These are phyloP conservation scores for Spongispora temasekensis DNA, from an alignment of 1,284 basidiomycete species.

Conservation along the genomic window DNA sequence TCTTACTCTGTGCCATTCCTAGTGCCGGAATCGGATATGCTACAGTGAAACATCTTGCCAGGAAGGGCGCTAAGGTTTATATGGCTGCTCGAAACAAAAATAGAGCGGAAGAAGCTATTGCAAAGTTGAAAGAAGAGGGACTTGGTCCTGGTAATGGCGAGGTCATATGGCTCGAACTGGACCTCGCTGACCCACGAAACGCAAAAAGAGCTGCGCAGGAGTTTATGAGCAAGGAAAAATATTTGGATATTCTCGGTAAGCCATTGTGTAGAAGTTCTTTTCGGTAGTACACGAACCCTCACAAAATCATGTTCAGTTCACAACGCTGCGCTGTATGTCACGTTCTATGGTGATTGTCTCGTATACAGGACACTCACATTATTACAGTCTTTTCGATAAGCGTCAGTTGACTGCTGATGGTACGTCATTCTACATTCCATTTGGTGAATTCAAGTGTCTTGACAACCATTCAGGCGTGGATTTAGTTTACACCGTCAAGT, in stretches of 20 bases:
- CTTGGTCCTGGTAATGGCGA: slow-evolving; percentile 39
- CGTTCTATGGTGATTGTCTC: background rate
- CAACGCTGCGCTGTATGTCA: slow-evolving; percentile 53
- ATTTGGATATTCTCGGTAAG: slow-evolving; percentile 56
- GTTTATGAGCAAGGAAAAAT: slow-evolving; percentile 47
- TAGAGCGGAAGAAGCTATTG: slow-evolving; percentile 42
- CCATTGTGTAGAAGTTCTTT: background rate
- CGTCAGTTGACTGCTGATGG: slow-evolving; percentile 38
- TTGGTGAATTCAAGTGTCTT: background rate
- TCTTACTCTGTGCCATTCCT: background rate
- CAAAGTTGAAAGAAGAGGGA: slow-evolving; percentile 39
- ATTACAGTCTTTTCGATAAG: slow-evolving; percentile 13
- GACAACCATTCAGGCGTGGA: slow-evolving; percentile 43
- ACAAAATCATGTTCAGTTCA: slow-evolving; percentile 51
- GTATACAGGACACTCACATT: background rate
- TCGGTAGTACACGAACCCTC: background rate
- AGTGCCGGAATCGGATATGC: slow-evolving; percentile 48
- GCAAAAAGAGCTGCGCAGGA: slow-evolving; percentile 46
- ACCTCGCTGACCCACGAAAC: slow-evolving; percentile 44
- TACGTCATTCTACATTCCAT: slow-evolving; percentile 8
- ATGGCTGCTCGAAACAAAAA: slow-evolving; percentile 43
- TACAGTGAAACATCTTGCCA: slow-evolving; percentile 47
- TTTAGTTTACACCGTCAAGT: slow-evolving; percentile 47
- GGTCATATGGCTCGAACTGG: slow-evolving; percentile 47
- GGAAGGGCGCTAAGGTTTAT: slow-evolving; percentile 47